Base-by-base conservation (phyloP, 352 stramenopile species). In the Pythium dissotocum region DNA sequence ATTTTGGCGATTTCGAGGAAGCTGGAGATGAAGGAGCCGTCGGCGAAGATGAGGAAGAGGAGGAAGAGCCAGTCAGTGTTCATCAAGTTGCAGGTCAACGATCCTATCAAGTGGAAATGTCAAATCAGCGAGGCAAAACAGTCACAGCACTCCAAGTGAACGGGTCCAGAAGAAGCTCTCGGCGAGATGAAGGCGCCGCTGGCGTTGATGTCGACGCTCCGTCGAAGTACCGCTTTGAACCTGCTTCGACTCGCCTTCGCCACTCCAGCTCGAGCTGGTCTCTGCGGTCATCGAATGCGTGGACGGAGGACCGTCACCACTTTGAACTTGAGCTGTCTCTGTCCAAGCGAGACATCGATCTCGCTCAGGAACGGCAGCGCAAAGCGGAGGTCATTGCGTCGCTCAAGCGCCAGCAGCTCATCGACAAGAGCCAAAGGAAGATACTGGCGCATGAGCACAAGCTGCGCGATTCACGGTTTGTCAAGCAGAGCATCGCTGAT, bases 401-500 rank as follows among this genome's bases (percentile, higher is more conserved):
- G n/a, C 32, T 82, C 18, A 73, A 79, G 5, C 71, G 73, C 9
- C 71, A 80, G 26, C 79, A 80, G n/a, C 35, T 86, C 7, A 35
- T 83, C 32, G 57, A 71, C 13, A 71, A 80, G 54, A 80, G 67
- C 21, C 78, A 75, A 18, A 73, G 66, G 28, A 81, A 87, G 58
- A 65, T 86, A 3, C 68, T 74, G n/a, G 67, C 70, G 2, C 58
- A 73, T 18, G 74, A 80, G 40, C 71, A 78, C 46, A 66, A 63
- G 18, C 67, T 70, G 6, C 59, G 70, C 1, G 75, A 80, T 16
- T 59, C 69, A 9, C 56, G 63, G 14, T 18, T 58, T 1, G 82
- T 86, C 36, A 73, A 77, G n/a, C 78, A 87, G 18, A 35, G 83
- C 46, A 66, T 85, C 24, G 62, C 75, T 9, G 77, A 90, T 53